These are phyloP conservation scores for Zizania latifolia DNA, from an alignment of 176 grass and related monocot species.

Conservation along the genomic window DNA sequence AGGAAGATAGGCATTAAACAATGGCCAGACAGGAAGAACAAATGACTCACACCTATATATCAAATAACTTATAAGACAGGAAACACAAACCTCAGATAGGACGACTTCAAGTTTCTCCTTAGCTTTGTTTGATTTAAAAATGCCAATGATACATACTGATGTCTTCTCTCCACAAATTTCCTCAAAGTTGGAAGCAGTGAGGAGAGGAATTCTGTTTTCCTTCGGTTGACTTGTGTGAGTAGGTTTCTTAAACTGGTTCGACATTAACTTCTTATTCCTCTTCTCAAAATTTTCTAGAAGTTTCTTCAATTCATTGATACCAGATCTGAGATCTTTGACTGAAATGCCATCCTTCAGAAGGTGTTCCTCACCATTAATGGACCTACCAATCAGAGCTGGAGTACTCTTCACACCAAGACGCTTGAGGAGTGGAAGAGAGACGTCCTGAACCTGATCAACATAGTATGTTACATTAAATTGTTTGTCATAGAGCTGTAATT, in stretches of 20 bases:
- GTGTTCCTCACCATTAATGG: slow-evolving; percentile 47
- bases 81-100: slow-evolving; percentile 57
- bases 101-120: slow-evolving; percentile 51
- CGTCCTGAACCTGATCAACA: slow-evolving; percentile 53
- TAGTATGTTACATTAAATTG: background rate
- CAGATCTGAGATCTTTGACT: slow-evolving; percentile 74
- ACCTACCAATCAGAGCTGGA: slow-evolving; percentile 57
- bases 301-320: slow-evolving; percentile 56
- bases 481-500: background rate
- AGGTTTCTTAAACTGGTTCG: slow-evolving; percentile 48
- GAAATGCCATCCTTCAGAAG: slow-evolving; percentile 76
- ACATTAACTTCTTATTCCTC: slow-evolving; percentile 61
- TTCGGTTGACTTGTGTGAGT: slow-evolving; percentile 8
- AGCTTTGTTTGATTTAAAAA: slow-evolving; percentile 59
- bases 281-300: slow-evolving; percentile 78
- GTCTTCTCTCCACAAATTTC: slow-evolving; percentile 60
- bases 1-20: background rate
- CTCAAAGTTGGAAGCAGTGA: slow-evolving; percentile 56
- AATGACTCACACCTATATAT: background rate
- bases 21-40: background rate
- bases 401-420: slow-evolving; percentile 58
- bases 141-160: slow-evolving; percentile 66
- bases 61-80: background rate
- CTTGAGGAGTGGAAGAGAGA: slow-evolving; percentile 62
- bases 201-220: slow-evolving; percentile 47